Percentiles rank a stretch among this genome's conserved stretches.
Evolutionary conservation across 176 grass and related monocot species (phyloP).

Genomic region (Dendrocalamus sinicus): DNA sequence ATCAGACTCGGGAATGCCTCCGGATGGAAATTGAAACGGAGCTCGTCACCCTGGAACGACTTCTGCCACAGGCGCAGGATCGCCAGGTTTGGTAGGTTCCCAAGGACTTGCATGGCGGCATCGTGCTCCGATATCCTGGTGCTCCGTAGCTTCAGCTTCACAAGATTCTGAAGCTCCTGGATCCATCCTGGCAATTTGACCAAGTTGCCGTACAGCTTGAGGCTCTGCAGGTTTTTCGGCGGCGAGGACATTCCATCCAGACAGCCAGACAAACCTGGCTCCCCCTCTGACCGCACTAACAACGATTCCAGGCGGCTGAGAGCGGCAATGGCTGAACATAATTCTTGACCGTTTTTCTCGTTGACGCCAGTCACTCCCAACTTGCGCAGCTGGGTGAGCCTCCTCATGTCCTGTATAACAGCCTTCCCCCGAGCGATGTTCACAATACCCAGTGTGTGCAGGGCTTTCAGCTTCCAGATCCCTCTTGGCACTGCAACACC

Average conservation of each 20-base stretch:
- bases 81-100: too few relatives aligned
- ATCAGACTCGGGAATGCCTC: too few relatives aligned
- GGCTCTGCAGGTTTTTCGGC: background rate
- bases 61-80: too few relatives aligned
- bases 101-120: too few relatives aligned
- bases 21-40: too few relatives aligned
- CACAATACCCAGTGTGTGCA: conserved; percentile 7
- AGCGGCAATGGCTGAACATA: background rate
- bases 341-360: background rate
- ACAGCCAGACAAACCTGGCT: too few relatives aligned
- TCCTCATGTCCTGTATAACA: background rate
- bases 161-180: background rate
- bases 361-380: conserved; percentile 17
- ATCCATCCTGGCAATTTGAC: conserved; percentile 1
- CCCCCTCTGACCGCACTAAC: background rate
- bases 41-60: too few relatives aligned
- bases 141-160: background rate
- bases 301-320: background rate
- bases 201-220: background rate
- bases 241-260: background rate
- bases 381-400: background rate
- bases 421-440: background rate
- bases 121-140: background rate
- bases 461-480: background rate
- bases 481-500: background rate